phyloP scores from a whole-genome alignment of 2,329 filamentous ascomycete genomes.

The Fusarium pininemorale region DNA sequence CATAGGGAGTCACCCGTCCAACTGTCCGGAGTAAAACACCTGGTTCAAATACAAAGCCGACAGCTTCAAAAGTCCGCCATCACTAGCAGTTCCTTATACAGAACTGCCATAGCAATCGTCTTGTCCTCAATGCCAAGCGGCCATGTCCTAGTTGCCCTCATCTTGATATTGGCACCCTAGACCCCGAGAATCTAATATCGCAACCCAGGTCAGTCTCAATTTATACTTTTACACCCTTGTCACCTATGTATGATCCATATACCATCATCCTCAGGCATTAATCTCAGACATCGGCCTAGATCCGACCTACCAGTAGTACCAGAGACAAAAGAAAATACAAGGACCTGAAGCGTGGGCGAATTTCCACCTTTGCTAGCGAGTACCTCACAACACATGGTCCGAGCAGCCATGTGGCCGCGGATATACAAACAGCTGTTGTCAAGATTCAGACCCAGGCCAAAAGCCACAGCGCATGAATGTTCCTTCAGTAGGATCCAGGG shows the following conservation, averaged over 20 bases:
- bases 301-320: background rate
- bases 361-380: background rate
- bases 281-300: background rate
- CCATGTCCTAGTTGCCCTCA: background rate
- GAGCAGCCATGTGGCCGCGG: constrained; percentile 27
- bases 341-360: background rate
- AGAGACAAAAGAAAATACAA: background rate
- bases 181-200: background rate
- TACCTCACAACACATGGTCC: constrained; percentile 8
- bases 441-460: background rate
- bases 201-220: background rate
- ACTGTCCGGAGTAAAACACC: background rate
- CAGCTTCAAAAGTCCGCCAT: background rate
- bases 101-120: background rate
- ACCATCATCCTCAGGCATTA: background rate
- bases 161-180: background rate
- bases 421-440: background rate
- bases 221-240: background rate
- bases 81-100: background rate
- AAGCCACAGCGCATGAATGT: background rate
- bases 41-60: background rate
- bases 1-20: background rate
- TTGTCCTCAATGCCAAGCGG: background rate
- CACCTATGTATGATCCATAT: background rate
- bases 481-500: background rate